Percentiles rank a stretch among this genome's conserved stretches.
Conservation (phyloP, 495 filamentous ascomycete species). For the Aspergillus heteromorphus region DNA sequence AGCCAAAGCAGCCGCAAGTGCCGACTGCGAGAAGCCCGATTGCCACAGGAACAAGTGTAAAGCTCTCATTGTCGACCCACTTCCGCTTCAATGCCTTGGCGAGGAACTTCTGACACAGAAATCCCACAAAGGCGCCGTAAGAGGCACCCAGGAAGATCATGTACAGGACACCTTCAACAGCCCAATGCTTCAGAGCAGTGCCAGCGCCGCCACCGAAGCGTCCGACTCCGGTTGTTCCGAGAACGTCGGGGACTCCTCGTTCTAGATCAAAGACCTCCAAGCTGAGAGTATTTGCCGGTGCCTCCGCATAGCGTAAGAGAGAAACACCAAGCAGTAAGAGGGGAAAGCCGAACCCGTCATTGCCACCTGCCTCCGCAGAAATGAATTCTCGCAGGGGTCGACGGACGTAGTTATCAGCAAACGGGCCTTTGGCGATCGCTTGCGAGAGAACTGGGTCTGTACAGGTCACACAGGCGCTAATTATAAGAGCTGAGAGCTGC, state of each 20-base stretch:
- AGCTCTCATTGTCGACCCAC: conserved; percentile 36
- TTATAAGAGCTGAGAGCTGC: conserved; percentile 50
- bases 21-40: conserved; percentile 36
- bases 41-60: conserved; percentile 26
- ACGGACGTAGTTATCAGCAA: conserved; percentile 55
- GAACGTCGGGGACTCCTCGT: conserved; percentile 20
- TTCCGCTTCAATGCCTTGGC: conserved; percentile 23
- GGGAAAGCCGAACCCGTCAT: conserved; percentile 58
- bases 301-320: conserved; percentile 48
- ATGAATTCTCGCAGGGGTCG: conserved; percentile 57
- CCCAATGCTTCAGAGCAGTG: conserved; percentile 35
- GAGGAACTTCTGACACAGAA: conserved; percentile 25
- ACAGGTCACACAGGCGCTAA: conserved; percentile 57
- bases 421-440: conserved; percentile 57
- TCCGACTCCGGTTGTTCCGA: conserved; percentile 27
- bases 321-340: conserved; percentile 54
- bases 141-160: conserved; percentile 36
- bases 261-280: conserved; percentile 21
- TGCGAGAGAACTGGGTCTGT: conserved; percentile 59
- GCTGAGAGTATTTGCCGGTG: conserved; percentile 17
- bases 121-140: conserved; percentile 31
- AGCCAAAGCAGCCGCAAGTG: conserved; percentile 35
- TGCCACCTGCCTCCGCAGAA: conserved; percentile 54
- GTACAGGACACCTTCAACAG: conserved; percentile 34
- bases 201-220: conserved; percentile 29